Evolutionary conservation across 371 early-diverging fungal genomes (phyloP).

Genomic region (Mortierella sp.): DNA sequence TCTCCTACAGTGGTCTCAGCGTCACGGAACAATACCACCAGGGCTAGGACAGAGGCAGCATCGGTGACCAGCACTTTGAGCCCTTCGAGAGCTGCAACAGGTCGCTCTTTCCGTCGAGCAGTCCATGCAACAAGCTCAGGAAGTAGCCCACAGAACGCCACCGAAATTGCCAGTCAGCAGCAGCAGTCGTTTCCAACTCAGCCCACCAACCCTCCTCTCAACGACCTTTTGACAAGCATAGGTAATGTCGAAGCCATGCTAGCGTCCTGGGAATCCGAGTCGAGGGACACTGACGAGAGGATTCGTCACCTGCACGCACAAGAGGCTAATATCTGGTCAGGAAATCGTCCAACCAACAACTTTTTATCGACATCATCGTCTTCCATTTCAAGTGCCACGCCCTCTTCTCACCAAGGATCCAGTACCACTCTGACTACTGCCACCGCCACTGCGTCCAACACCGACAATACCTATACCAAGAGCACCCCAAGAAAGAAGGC

Average conservation of each 20-base stretch:
- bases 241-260: constrained; percentile 11
- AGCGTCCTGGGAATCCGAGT: not conserved
- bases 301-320: not conserved
- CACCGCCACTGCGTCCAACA: not conserved
- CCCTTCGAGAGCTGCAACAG: not conserved
- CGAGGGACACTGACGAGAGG: constrained; percentile 5
- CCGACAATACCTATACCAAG: not conserved
- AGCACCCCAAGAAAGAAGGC: not conserved
- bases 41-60: not conserved
- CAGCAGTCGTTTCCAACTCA: constrained; percentile 7
- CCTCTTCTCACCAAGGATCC: not conserved
- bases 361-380: not conserved
- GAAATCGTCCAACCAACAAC: not conserved
- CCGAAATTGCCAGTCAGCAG: constrained; percentile 1
- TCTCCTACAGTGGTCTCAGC: not conserved
- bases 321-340: not conserved
- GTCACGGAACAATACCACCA: not conserved
- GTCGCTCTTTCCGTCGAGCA: not conserved
- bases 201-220: not conserved
- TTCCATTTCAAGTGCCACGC: not conserved
- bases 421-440: not conserved
- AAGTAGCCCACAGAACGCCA: not conserved
- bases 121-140: not conserved
- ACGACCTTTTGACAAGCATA: not conserved
- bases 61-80: not conserved